These are phyloP conservation scores for Lunularia cruciata DNA, from an alignment of 225 moss, liverwort and hornwort species.

Conservation along the genomic window DNA sequence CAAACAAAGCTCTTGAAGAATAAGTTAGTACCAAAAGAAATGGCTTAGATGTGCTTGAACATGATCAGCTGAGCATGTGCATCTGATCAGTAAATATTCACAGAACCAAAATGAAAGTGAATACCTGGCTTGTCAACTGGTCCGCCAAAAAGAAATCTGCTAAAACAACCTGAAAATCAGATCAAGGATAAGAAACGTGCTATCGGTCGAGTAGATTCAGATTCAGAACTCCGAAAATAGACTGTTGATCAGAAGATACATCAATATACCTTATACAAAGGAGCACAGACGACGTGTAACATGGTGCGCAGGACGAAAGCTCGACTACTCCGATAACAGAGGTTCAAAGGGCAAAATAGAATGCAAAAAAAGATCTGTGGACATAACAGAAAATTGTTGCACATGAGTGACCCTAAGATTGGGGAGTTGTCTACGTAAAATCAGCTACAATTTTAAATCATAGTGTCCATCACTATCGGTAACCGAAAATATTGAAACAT, in stretches of 20 bases:
- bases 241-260: no score
- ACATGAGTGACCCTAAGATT: neutral
- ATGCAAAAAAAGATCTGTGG: constrained; percentile 60
- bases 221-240: neutral
- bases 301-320: constrained; percentile 58
- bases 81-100: no score
- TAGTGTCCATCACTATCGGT: no score
- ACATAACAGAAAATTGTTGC: neutral
- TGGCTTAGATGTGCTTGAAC: neutral
- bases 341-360: constrained; percentile 64
- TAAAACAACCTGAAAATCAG: constrained; percentile 60
- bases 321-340: constrained; percentile 68
- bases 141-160: constrained; percentile 78
- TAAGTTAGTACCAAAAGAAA: neutral
- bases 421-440: neutral
- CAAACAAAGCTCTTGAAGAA: neutral
- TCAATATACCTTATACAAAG: constrained; percentile 66
- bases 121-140: constrained; percentile 75
- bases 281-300: constrained; percentile 64
- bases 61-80: no score
- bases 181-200: neutral
- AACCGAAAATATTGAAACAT: no score
- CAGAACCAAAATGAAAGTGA: neutral
- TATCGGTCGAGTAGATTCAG: neutral
- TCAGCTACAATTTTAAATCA: neutral